phyloP scores from a whole-genome alignment of 495 filamentous ascomycete species.

The Ramalina intermedia region DNA sequence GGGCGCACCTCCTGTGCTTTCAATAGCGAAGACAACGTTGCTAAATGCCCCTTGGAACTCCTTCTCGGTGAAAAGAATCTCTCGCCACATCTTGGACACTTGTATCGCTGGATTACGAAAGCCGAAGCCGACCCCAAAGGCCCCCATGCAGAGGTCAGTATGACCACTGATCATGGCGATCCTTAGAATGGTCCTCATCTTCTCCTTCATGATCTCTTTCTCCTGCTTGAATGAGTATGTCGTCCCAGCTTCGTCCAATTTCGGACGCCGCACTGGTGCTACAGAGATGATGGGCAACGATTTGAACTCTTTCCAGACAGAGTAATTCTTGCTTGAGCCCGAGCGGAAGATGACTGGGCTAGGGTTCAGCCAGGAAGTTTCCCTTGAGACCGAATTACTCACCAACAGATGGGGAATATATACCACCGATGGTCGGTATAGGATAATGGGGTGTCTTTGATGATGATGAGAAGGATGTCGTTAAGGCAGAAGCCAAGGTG shows the following conservation, averaged over 20 bases:
- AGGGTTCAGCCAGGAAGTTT: background rate
- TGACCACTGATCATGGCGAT: slow-evolving; percentile 49
- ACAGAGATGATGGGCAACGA: slow-evolving; percentile 55
- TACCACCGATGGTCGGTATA: slow-evolving; percentile 47
- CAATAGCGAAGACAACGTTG: slow-evolving; percentile 59
- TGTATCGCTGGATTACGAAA: slow-evolving; percentile 55
- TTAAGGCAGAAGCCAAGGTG: slow-evolving; percentile 51
- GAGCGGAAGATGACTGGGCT: slow-evolving; percentile 36
- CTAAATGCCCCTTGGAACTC: slow-evolving; percentile 55
- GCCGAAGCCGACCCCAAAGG: slow-evolving; percentile 55
- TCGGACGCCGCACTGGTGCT: slow-evolving; percentile 53
- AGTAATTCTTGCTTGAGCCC: slow-evolving; percentile 31
- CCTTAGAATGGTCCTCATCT: slow-evolving; percentile 52
- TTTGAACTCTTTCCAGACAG: slow-evolving; percentile 26
- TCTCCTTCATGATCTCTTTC: slow-evolving; percentile 53
- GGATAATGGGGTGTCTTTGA: slow-evolving; percentile 43
- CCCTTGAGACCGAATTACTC: slow-evolving; percentile 13
- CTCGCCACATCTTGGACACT: slow-evolving; percentile 54
- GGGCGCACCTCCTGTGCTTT: slow-evolving; percentile 16
- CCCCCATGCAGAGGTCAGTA: slow-evolving; percentile 47
- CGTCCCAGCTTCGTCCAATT: slow-evolving; percentile 46
- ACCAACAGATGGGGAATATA: slow-evolving; percentile 53
- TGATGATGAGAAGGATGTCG: slow-evolving; percentile 32
- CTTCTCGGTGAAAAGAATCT: slow-evolving; percentile 45
- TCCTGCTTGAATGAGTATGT: slow-evolving; percentile 56